Conservation (phyloP, 1,139 yeast genomes). For the Blastobotrys illinoisensis region DNA sequence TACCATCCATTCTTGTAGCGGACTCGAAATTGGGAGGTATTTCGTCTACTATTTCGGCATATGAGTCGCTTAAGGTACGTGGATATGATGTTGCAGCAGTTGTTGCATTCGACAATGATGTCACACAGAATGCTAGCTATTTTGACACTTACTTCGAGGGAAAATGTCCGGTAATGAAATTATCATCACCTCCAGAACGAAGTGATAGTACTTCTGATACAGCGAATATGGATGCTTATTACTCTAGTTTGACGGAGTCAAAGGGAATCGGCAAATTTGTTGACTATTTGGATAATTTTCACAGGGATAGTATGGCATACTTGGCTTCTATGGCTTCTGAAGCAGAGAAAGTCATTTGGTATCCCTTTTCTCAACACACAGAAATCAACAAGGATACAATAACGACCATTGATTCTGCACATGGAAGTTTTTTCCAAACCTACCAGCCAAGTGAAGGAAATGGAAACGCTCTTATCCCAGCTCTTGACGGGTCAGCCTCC, state of each 20-base stretch:
- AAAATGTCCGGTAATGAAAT: constrained; percentile 3
- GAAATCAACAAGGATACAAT: constrained; percentile 18
- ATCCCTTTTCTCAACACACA: constrained; percentile 29
- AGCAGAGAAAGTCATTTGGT: constrained; percentile 26
- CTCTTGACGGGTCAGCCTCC: constrained; percentile 29
- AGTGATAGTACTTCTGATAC: neutral
- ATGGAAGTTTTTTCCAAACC: constrained; percentile 3
- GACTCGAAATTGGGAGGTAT: constrained; percentile 28
- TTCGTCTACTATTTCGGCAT: constrained; percentile 26
- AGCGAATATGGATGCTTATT: constrained; percentile 2
- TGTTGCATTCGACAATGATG: constrained; percentile 19
- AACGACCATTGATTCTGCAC: constrained; percentile 27
- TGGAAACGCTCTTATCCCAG: constrained; percentile 12
- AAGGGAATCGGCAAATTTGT: neutral
- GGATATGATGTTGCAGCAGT: constrained; percentile 25
- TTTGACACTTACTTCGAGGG: constrained; percentile 18
- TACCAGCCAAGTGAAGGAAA: neutral
- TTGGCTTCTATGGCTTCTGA: constrained; percentile 41
- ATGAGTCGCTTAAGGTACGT: constrained; percentile 22
- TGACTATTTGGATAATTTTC: neutral
- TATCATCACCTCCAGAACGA: neutral
- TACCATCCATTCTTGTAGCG: constrained; percentile 26
- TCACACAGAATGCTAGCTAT: constrained; percentile 22
- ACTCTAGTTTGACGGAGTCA: neutral
- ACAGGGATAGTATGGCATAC: neutral